phyloP scores from a whole-genome alignment of 1,284 basidiomycete species.

The Microbotryomycetes sp. region DNA sequence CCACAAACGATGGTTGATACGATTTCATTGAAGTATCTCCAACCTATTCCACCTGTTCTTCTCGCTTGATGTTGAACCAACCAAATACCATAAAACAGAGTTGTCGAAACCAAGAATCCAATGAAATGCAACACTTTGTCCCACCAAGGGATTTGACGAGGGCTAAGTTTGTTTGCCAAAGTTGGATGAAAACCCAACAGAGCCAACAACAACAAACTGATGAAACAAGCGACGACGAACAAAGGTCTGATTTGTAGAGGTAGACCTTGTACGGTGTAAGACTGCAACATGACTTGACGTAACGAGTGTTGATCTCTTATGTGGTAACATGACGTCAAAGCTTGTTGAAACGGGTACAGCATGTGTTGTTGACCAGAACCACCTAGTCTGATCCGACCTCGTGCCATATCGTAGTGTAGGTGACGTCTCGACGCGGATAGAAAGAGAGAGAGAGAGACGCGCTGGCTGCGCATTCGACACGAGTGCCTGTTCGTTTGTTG shows the following conservation, averaged over 20 bases:
- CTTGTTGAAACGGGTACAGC: background rate
- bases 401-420: too few relatives aligned
- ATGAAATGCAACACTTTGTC: slow-evolving; percentile 79
- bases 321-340: background rate
- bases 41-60: slow-evolving; percentile 60
- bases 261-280: background rate
- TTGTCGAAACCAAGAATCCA: slow-evolving; percentile 69
- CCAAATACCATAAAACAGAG: slow-evolving; percentile 76
- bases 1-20: slow-evolving; percentile 63
- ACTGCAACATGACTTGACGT: background rate
- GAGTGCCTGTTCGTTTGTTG: too few relatives aligned
- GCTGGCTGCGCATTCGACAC: too few relatives aligned
- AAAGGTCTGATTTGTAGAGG: background rate
- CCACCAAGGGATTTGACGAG: slow-evolving; percentile 56
- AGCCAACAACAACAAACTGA: slow-evolving; percentile 23
- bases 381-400: background rate
- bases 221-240: slow-evolving; percentile 13
- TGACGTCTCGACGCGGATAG: too few relatives aligned
- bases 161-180: slow-evolving; percentile 21
- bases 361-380: background rate
- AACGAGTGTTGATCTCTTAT: background rate
- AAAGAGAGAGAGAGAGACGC: too few relatives aligned
- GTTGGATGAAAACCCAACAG: slow-evolving; percentile 36
- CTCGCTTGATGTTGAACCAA: slow-evolving; percentile 71
- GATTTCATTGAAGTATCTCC: slow-evolving; percentile 67